Evolutionary conservation across 148 eudicot genomes (phyloP).

Genomic region (Cornus kousa): DNA sequence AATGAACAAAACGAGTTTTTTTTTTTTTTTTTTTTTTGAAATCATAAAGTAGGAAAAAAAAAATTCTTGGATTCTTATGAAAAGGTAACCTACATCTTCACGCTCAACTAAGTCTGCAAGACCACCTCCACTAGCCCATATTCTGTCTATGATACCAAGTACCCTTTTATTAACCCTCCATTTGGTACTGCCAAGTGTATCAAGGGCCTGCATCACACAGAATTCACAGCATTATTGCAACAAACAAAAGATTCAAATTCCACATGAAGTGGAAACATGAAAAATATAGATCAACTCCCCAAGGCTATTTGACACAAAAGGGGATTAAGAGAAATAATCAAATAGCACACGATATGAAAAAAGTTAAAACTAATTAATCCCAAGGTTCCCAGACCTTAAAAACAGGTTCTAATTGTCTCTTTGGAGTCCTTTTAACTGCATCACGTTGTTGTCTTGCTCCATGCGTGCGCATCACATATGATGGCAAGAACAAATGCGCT

Average conservation of each 20-base stretch:
- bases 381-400: conserved; percentile 49
- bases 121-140: conserved; percentile 89
- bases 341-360: not conserved
- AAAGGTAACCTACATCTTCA: conserved; percentile 67
- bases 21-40: not conserved
- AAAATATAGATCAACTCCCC: not conserved
- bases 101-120: conserved; percentile 78
- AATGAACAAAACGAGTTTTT: not conserved
- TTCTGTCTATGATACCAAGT: conserved; percentile 64
- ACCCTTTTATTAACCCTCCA: conserved; percentile 88
- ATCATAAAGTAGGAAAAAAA: not conserved
- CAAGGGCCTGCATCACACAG: conserved; percentile 57
- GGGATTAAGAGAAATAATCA: not conserved
- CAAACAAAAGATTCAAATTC: not conserved
- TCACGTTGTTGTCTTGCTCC: conserved; percentile 81
- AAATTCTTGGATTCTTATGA: not conserved
- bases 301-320: not conserved
- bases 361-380: not conserved
- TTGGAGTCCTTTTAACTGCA: conserved; percentile 58
- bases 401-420: conserved; percentile 51
- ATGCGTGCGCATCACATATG: conserved; percentile 89
- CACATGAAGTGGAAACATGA: not conserved
- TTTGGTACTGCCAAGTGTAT: conserved; percentile 82
- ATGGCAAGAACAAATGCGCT: conserved; percentile 77
- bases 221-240: not conserved